Percentiles rank a stretch among this genome's conserved stretches.
phyloP scores from a whole-genome alignment of 2,329 filamentous ascomycete species.

The Fusarium brevicatenulatum region DNA sequence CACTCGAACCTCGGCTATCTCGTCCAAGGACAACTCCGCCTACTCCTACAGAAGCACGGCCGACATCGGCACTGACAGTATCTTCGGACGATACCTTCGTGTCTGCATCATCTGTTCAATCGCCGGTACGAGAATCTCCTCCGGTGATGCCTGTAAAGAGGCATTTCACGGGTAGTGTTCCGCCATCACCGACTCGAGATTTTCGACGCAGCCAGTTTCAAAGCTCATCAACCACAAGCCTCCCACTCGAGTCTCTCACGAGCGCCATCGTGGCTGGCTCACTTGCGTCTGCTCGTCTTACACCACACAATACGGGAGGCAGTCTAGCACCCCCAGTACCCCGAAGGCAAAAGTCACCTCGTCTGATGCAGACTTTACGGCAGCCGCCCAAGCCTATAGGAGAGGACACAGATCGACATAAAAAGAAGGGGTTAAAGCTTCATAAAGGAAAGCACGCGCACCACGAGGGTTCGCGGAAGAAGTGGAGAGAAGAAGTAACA shows the following conservation, averaged over 20 bases:
- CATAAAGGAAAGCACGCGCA: slow-evolving; percentile 73
- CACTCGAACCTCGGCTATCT: slow-evolving; percentile 12
- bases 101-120: slow-evolving; percentile 52
- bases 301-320: slow-evolving; percentile 53
- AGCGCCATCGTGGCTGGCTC: slow-evolving; percentile 81
- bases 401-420: slow-evolving; percentile 64
- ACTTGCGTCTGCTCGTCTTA: slow-evolving; percentile 71
- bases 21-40: slow-evolving; percentile 22
- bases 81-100: slow-evolving; percentile 61
- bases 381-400: slow-evolving; percentile 61
- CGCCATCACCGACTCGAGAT: slow-evolving; percentile 52
- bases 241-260: slow-evolving; percentile 73
- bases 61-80: slow-evolving; percentile 44
- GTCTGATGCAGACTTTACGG: slow-evolving; percentile 74
- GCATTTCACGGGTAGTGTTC: slow-evolving; percentile 41
- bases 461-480: slow-evolving; percentile 77
- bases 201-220: slow-evolving; percentile 43
- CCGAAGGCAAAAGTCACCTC: slow-evolving; percentile 58
- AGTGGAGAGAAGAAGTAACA: slow-evolving; percentile 81
- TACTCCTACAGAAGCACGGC: slow-evolving; percentile 21
- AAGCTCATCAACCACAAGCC: slow-evolving; percentile 49
- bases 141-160: slow-evolving; percentile 27
- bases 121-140: slow-evolving; percentile 45
- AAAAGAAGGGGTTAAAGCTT: slow-evolving; percentile 60
- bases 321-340: slow-evolving; percentile 52